Conservation (phyloP, 768 basidiomycete genomes). For the Roridomyces roridus region DNA sequence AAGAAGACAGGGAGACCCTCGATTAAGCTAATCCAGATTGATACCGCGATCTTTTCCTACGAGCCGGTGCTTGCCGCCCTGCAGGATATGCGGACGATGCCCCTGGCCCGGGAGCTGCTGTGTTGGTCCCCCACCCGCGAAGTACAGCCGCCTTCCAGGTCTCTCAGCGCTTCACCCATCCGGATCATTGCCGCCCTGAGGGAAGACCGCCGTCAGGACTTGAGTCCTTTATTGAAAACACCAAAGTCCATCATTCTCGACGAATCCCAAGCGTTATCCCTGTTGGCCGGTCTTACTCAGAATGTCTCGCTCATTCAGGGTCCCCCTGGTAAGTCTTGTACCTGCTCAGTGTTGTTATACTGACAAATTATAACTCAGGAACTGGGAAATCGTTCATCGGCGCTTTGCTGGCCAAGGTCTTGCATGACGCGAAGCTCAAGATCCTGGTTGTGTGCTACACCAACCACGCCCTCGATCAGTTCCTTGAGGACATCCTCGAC, state of each 20-base stretch:
- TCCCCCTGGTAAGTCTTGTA: conserved; percentile 59
- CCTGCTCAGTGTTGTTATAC: not conserved
- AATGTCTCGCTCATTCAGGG: conserved; percentile 70
- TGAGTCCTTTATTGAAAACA: conserved; percentile 44
- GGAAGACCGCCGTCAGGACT: conserved; percentile 42
- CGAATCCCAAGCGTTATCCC: conserved; percentile 49
- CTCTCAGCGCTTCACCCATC: conserved; percentile 1
- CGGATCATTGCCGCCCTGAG: conserved; percentile 33
- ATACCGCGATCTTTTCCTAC: conserved; percentile 67
- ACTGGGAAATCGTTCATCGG: conserved; percentile 82
- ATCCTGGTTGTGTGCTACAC: conserved; percentile 79
- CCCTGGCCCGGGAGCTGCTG: conserved; percentile 57
- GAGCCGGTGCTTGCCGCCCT: conserved; percentile 66
- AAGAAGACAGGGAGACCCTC: conserved; percentile 34
- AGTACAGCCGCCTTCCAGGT: conserved; percentile 14
- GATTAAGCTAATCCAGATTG: conserved; percentile 59
- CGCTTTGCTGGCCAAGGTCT: conserved; percentile 64
- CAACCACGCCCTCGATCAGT: conserved; percentile 77
- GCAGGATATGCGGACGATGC: conserved; percentile 50
- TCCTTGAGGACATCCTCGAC: conserved; percentile 65
- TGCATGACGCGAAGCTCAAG: conserved; percentile 54
- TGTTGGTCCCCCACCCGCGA: conserved; percentile 45
- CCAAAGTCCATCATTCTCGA: conserved; percentile 55
- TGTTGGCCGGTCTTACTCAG: conserved; percentile 62
- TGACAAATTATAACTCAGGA: conserved; percentile 42